phyloP scores from a whole-genome alignment of 352 stramenopile genomes.

The Globisporangium iwayamae region DNA sequence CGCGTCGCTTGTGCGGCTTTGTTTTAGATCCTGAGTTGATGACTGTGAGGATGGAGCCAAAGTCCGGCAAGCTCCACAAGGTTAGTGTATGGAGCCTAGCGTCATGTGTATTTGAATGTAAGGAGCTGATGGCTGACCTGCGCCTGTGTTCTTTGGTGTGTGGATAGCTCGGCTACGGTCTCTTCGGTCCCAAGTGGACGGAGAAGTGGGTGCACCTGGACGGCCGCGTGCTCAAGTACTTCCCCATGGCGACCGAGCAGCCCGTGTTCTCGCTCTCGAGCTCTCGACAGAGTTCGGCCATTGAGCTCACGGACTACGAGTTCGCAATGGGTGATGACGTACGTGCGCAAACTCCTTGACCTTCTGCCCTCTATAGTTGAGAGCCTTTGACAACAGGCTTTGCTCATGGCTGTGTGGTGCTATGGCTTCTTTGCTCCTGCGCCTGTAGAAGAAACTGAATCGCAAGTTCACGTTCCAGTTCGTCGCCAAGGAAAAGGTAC shows the following conservation, averaged over 20 bases:
- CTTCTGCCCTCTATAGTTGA: not conserved
- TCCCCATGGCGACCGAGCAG: slow-evolving; percentile 61
- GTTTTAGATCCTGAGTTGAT: not conserved
- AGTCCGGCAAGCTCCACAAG: slow-evolving; percentile 68
- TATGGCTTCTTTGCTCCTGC: not conserved
- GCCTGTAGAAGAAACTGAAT: slow-evolving; percentile 45
- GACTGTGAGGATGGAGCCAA: slow-evolving; percentile 36
- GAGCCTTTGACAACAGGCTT: not conserved
- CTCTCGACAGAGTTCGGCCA: slow-evolving; percentile 38
- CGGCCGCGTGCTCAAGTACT: slow-evolving; percentile 66
- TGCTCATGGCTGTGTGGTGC: not conserved
- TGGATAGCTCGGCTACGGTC: slow-evolving; percentile 37
- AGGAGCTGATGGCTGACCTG: not conserved
- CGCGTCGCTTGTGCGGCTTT: not conserved
- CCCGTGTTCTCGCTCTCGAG: slow-evolving; percentile 55
- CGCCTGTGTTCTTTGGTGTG: not conserved
- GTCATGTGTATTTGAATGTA: slow-evolving; percentile 8
- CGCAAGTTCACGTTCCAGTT: slow-evolving; percentile 69
- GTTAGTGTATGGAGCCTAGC: slow-evolving; percentile 25
- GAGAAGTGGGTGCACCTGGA: slow-evolving; percentile 82
- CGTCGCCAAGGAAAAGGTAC: slow-evolving; percentile 45
- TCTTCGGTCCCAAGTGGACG: slow-evolving; percentile 74
- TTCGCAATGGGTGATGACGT: slow-evolving; percentile 49
- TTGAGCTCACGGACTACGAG: slow-evolving; percentile 46
- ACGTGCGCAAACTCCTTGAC: not conserved